A percentile compares a stretch with the other conserved stretches of the same genome.
These are phyloP conservation scores for Fusarium devonianum DNA, from an alignment of 2,329 filamentous ascomycete genomes.

Conservation along the genomic window DNA sequence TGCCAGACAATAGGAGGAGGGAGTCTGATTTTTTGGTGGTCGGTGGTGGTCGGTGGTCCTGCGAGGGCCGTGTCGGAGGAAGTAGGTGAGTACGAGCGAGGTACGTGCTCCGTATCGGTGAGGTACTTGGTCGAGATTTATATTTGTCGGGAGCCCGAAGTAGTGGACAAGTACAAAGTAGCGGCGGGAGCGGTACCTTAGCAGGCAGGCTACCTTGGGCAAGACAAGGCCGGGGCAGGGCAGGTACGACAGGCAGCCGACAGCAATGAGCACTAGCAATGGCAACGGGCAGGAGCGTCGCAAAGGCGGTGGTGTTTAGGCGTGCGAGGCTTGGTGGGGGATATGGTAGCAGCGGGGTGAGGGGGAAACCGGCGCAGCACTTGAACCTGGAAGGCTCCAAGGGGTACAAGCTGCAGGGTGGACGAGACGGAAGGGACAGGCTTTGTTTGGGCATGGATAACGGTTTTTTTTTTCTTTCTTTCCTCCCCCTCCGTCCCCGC, in stretches of 20 bases:
- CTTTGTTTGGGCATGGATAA: slow-evolving; percentile 27
- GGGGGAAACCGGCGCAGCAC: slow-evolving; percentile 29
- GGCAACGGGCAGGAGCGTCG: slow-evolving; percentile 37
- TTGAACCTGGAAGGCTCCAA: slow-evolving; percentile 20
- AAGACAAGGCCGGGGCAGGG: slow-evolving; percentile 29
- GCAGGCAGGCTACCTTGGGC: slow-evolving; percentile 11
- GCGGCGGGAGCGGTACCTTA: no score
- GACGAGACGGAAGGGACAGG: slow-evolving; percentile 24
- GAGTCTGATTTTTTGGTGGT: slow-evolving; percentile 36
- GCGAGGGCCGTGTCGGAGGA: slow-evolving; percentile 24
- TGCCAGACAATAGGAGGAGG: slow-evolving; percentile 37
- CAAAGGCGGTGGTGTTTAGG: slow-evolving; percentile 29
- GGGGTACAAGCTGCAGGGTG: slow-evolving; percentile 25
- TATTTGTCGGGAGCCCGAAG: slow-evolving; percentile 28
- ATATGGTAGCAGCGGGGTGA: slow-evolving; percentile 36
- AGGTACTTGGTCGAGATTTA: slow-evolving; percentile 23
- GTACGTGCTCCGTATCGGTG: slow-evolving; percentile 27
- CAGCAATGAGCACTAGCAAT: slow-evolving; percentile 17
- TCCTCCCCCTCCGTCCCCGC: no score
- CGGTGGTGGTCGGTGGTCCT: slow-evolving; percentile 28
- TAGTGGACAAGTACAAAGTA: slow-evolving; percentile 34
- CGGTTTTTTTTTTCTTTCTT: slow-evolving; percentile 18
- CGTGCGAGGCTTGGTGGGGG: slow-evolving; percentile 38
- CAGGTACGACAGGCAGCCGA: slow-evolving; percentile 28
- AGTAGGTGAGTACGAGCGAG: slow-evolving; percentile 33